Percentiles rank a stretch among this genome's conserved stretches.
Evolutionary conservation across 331 rosid species (phyloP).

Genomic region (Quercus phellos): DNA sequence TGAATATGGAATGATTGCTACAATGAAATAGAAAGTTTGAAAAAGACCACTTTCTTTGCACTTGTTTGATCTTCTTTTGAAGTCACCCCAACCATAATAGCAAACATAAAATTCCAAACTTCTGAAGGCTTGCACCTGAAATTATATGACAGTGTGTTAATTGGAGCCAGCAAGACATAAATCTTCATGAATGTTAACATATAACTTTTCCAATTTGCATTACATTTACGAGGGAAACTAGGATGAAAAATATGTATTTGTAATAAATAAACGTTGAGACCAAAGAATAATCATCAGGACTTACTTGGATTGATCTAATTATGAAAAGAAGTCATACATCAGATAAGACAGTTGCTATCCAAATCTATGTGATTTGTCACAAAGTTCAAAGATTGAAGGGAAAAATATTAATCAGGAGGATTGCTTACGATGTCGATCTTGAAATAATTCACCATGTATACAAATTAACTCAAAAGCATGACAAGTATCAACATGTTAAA

Average conservation of each 20-base stretch:
- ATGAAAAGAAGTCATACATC: no score
- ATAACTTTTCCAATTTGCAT: no score
- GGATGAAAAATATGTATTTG: not conserved
- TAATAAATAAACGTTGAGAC: not conserved
- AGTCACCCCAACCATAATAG: slow-evolving; percentile 69
- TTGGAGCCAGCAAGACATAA: no score
- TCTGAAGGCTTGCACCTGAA: slow-evolving; percentile 77
- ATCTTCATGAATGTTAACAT: no score
- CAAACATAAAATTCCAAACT: slow-evolving; percentile 72
- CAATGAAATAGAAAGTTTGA: slow-evolving; percentile 50
- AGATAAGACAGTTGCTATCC: no score
- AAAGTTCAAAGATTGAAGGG: no score
- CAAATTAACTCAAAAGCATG: not conserved
- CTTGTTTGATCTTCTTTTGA: slow-evolving; percentile 48
- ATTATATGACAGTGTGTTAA: not conserved
- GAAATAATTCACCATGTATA: not conserved
- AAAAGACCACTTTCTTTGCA: slow-evolving; percentile 43
- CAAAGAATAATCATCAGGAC: not conserved
- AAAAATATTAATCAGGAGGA: no score
- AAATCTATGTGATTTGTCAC: no score
- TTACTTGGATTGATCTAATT: no score
- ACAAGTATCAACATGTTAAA: not conserved
- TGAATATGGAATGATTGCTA: slow-evolving; percentile 72
- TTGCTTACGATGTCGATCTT: not conserved
- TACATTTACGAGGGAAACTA: no score